Conservation (phyloP, 1,139 yeast species). For the Debaryomyces udenii region DNA sequence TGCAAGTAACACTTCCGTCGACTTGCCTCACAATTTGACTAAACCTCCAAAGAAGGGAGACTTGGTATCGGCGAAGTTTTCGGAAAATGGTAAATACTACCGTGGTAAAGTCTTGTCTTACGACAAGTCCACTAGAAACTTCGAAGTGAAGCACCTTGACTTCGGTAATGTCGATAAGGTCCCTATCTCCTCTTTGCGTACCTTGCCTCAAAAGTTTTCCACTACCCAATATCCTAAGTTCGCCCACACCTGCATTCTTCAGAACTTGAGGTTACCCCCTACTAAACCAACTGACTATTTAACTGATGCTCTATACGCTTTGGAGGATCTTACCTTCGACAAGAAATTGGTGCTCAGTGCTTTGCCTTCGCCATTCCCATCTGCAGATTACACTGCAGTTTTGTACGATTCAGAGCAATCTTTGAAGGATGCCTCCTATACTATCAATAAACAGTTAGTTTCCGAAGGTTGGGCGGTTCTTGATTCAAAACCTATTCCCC, state of each 20-base stretch:
- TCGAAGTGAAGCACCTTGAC: slow-evolving; percentile 63
- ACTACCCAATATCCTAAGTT: slow-evolving; percentile 50
- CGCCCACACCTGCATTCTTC: slow-evolving; percentile 60
- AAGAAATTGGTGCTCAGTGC: slow-evolving; percentile 63
- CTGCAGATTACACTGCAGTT: slow-evolving; percentile 51
- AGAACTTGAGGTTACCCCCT: slow-evolving; percentile 65
- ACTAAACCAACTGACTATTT: slow-evolving; percentile 58
- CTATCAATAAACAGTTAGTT: slow-evolving; percentile 66
- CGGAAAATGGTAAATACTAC: slow-evolving; percentile 58
- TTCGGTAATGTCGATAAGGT: slow-evolving; percentile 63
- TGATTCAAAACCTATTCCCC: slow-evolving; percentile 32
- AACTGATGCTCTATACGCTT: slow-evolving; percentile 58
- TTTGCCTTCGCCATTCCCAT: slow-evolving; percentile 42
- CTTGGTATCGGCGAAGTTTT: slow-evolving; percentile 58
- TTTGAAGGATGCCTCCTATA: slow-evolving; percentile 55
- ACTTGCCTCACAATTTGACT: slow-evolving; percentile 49
- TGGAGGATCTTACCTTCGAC: slow-evolving; percentile 58
- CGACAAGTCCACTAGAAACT: slow-evolving; percentile 51
- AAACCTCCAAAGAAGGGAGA: slow-evolving; percentile 60
- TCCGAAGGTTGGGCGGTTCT: slow-evolving; percentile 70
- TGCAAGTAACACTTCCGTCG: slow-evolving; percentile 41
- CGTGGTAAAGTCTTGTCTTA: slow-evolving; percentile 59
- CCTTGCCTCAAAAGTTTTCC: slow-evolving; percentile 57
- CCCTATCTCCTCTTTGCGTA: slow-evolving; percentile 48
- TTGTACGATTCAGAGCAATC: slow-evolving; percentile 67